Conservation (phyloP, 1,139 yeast genomes). For the Blastobotrys aristatus region DNA sequence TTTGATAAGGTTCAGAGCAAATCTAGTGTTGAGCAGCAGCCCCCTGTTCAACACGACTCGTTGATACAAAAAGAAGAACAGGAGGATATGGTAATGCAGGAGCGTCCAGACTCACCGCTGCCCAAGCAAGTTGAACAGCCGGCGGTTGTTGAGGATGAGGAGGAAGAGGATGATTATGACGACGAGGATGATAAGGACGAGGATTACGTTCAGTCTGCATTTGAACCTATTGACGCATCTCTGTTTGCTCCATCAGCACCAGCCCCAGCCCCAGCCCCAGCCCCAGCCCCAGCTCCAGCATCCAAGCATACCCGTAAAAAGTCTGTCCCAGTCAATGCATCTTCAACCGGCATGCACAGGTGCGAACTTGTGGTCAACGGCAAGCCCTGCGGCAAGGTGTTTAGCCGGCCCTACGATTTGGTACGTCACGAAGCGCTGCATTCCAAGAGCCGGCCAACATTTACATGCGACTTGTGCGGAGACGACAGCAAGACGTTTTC, state of each 20-base stretch:
- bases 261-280: neutral
- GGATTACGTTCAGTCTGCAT: neutral
- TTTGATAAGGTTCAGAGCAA: neutral
- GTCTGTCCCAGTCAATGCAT: neutral
- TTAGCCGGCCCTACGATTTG: slow-evolving; percentile 90
- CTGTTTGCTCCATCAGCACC: neutral
- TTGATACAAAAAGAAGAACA: neutral
- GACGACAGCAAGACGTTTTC: slow-evolving; percentile 79
- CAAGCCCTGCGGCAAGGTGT: slow-evolving; percentile 68
- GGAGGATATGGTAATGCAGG: neutral
- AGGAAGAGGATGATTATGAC: neutral
- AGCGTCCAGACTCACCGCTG: neutral
- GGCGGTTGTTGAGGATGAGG: neutral
- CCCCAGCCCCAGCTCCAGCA: neutral
- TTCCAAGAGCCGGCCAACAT: slow-evolving; percentile 78
- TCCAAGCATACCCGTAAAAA: neutral
- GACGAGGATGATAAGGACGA: neutral
- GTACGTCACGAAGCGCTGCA: slow-evolving; percentile 95
- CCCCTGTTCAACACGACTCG: neutral
- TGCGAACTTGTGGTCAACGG: slow-evolving; percentile 61
- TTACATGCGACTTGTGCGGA: slow-evolving; percentile 78
- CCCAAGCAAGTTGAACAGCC: neutral
- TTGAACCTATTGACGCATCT: neutral
- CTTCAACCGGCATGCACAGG: slow-evolving; percentile 38
- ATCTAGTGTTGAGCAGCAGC: slow-evolving; percentile 1